Conservation (phyloP, 176 grass and related monocot species). For the Calamus simplicifolius region DNA sequence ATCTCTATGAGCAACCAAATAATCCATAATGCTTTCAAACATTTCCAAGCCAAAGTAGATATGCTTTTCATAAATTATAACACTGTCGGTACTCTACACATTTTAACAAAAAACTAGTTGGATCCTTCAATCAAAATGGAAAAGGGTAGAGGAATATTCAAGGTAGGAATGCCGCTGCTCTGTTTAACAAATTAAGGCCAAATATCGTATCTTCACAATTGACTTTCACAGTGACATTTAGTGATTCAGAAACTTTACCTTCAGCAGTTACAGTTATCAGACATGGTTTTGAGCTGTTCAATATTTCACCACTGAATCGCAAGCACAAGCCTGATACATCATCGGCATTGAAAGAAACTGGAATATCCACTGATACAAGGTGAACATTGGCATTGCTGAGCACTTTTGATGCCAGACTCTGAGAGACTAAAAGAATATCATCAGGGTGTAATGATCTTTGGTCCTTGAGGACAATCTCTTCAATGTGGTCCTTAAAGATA, state of each 20-base stretch:
- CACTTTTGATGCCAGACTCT: constrained; percentile 54
- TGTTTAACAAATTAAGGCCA: constrained; percentile 73
- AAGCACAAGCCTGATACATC: constrained; percentile 68
- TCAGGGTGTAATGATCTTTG: constrained; percentile 23
- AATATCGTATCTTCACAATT: constrained; percentile 78
- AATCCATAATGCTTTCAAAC: too few species aligned
- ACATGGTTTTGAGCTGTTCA: constrained; percentile 49
- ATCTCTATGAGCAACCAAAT: too few species aligned
- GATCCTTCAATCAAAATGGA: too few species aligned
- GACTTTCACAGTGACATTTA: constrained; percentile 61
- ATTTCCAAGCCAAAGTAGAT: too few species aligned
- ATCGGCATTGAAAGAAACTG: constrained; percentile 56
- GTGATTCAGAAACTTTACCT: constrained; percentile 36
- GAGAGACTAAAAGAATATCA: constrained; percentile 55
- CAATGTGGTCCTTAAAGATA: constrained; percentile 65
- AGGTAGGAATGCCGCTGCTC: constrained; percentile 43
- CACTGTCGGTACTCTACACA: too few species aligned
- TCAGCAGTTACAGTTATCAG: constrained; percentile 47
- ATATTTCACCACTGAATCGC: constrained; percentile 56
- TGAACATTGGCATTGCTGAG: constrained; percentile 61
- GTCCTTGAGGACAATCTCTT: constrained; percentile 32
- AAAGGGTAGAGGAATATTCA: constrained; percentile 12
- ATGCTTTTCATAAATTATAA: too few species aligned
- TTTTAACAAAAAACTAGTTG: too few species aligned
- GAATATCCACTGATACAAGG: constrained; percentile 86